phyloP scores from a whole-genome alignment of 257 asterid genomes.

The Scutellaria minor region DNA sequence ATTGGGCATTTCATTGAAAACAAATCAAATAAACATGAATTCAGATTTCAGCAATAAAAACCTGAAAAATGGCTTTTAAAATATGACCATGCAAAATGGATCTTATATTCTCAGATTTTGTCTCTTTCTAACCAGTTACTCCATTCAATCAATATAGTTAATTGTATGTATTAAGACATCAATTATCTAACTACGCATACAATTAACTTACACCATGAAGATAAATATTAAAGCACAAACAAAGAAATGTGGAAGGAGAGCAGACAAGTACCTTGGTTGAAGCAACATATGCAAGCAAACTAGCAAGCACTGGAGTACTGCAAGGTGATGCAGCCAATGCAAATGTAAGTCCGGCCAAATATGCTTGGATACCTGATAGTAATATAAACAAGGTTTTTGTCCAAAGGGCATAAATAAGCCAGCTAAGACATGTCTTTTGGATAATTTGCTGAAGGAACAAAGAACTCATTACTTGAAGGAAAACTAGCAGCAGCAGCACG shows the following conservation, averaged over 20 bases:
- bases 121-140: neutral
- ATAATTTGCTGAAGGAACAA: conserved; percentile 11
- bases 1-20: neutral
- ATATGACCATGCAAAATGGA: neutral
- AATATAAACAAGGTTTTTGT: conserved; percentile 15
- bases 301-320: conserved; percentile 71
- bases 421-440: neutral
- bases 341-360: conserved; percentile 95
- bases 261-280: conserved; percentile 69
- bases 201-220: conserved; percentile 1
- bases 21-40: neutral
- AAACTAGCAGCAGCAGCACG: conserved; percentile 88
- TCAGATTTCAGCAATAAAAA: neutral
- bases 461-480: conserved; percentile 70
- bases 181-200: neutral
- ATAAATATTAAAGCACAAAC: neutral
- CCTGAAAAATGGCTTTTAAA: neutral
- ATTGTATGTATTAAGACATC: neutral
- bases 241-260: neutral
- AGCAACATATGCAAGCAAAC: conserved; percentile 93
- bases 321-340: conserved; percentile 99
- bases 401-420: neutral
- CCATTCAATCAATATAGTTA: neutral
- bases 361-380: conserved; percentile 83
- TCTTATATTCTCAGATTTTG: neutral